Conservation (phyloP, 2,329 filamentous ascomycete species). For the Pseudogymnoascus sp. region DNA sequence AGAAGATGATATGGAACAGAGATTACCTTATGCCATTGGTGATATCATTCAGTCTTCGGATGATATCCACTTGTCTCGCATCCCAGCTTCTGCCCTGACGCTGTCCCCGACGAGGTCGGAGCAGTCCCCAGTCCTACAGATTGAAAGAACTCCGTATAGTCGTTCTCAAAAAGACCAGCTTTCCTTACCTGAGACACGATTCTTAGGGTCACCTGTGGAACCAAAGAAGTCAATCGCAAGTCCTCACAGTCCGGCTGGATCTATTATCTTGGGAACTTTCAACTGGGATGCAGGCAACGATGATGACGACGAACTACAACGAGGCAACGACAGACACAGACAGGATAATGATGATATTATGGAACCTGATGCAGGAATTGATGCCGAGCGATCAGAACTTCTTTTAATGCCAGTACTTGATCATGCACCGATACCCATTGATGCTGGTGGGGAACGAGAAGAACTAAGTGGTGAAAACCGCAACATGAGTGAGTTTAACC, state of each 20-base stretch:
- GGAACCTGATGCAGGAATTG: not conserved
- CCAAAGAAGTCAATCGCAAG: not conserved
- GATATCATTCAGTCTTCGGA: conserved; percentile 1
- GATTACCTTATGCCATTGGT: not conserved
- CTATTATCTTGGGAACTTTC: conserved; percentile 6
- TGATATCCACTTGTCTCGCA: not conserved
- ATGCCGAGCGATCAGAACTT: not conserved
- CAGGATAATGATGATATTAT: not conserved
- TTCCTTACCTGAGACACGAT: not conserved
- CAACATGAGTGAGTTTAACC: not conserved
- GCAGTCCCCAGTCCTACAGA: not conserved
- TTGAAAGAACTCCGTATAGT: conserved; percentile 2
- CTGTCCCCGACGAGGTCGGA: not conserved
- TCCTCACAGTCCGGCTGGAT: not conserved
- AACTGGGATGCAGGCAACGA: not conserved
- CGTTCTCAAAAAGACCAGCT: not conserved
- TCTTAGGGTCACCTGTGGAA: not conserved
- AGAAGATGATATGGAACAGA: conserved; percentile 2
- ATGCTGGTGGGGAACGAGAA: not conserved
- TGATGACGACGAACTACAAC: not conserved
- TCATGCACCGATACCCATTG: not conserved
- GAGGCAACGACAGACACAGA: not conserved
- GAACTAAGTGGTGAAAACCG: not conserved
- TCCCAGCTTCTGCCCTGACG: not conserved
- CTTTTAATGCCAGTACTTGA: not conserved